Conservation (phyloP, 768 basidiomycete species). For the Russula griseocarnosa region DNA sequence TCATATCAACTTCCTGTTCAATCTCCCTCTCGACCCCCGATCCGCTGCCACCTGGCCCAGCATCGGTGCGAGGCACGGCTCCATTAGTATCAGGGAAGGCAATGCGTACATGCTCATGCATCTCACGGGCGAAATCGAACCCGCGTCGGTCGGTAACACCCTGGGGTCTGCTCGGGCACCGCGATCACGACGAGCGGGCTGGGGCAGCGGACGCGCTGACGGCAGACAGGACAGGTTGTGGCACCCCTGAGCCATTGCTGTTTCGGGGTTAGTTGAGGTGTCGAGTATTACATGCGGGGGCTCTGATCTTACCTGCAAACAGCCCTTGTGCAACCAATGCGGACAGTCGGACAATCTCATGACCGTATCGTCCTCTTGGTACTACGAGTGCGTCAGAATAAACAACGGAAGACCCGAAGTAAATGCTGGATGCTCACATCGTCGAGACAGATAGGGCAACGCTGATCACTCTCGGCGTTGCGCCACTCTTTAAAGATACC, state of each 20-base stretch:
- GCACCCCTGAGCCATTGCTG: constrained; percentile 81
- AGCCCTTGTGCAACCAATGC: constrained; percentile 78
- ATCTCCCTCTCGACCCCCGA: constrained; percentile 15
- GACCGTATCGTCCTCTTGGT: constrained; percentile 55
- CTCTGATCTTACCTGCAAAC: constrained; percentile 56
- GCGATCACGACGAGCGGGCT: constrained; percentile 17
- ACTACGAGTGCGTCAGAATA: constrained; percentile 43
- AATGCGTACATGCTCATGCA: constrained; percentile 18
- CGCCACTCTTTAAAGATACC: constrained; percentile 68
- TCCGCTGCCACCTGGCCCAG: not conserved
- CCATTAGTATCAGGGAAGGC: constrained; percentile 5
- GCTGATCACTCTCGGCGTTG: constrained; percentile 54
- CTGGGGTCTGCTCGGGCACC: constrained; percentile 3
- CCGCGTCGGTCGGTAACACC: constrained; percentile 4
- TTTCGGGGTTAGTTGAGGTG: constrained; percentile 19
- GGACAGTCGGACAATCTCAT: constrained; percentile 65
- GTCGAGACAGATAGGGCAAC: constrained; percentile 82
- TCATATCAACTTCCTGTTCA: constrained; percentile 12
- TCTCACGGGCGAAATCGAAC: constrained; percentile 8
- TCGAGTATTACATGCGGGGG: not conserved
- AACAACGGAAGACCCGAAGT: constrained; percentile 18
- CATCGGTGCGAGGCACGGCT: constrained; percentile 4
- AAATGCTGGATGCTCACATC: constrained; percentile 50
- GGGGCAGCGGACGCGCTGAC: constrained; percentile 49
- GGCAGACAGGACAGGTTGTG: constrained; percentile 78